Evolutionary conservation across 768 basidiomycete genomes (phyloP), one percentile per base, ranked within the genome.

Genomic region (Rhizopogon vulgaris): DNA sequence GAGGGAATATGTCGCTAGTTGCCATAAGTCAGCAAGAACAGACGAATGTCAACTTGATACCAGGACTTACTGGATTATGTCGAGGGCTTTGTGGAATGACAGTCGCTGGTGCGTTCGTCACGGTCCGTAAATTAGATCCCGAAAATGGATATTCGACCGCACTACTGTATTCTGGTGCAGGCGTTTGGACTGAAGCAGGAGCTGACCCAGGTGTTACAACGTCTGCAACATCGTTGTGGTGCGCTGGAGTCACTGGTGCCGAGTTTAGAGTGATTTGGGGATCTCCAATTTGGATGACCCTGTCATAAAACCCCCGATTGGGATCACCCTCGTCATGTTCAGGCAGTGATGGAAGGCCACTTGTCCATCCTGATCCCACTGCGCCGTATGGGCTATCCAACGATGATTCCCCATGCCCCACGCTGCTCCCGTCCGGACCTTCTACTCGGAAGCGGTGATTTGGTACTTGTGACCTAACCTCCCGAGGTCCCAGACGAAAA

Each of bases 391-490:
- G 52, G 57, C 1, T 45, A 56, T 5, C 54, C 49, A 38, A 7
- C 55, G 15, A 46, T 10, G 39, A 53, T 3, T 12, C 32, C 32
- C 32, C 32, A 28, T 60, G 64, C 15, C 56, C 58, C 6, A 55
- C 42, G 11, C 57, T 63, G n/a, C 60, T 62, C 5, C 46, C 53
- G 34, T 68, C 65, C 0, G 61, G 52, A n/a, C 17, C 67, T 11
- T 67, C 66, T 12, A 67, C 47, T 28, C 48, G 58, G 63, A 65
- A 67, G 1, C 52, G 49, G 1, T 22, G 41, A 4, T 36, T 36
- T 24, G 67, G 67, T 10, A 62, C 55, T 14, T 51, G 37, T 15
- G 65, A 49, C 38, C 52, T 62, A 55, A 67, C 30, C 51, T 69
- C 56, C 15, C 38, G 51, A 3, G 67, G 65, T 10, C 66, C 59